phyloP scores from a whole-genome alignment of 192 early-diverging fungal species.

The Thamnidium elegans region DNA sequence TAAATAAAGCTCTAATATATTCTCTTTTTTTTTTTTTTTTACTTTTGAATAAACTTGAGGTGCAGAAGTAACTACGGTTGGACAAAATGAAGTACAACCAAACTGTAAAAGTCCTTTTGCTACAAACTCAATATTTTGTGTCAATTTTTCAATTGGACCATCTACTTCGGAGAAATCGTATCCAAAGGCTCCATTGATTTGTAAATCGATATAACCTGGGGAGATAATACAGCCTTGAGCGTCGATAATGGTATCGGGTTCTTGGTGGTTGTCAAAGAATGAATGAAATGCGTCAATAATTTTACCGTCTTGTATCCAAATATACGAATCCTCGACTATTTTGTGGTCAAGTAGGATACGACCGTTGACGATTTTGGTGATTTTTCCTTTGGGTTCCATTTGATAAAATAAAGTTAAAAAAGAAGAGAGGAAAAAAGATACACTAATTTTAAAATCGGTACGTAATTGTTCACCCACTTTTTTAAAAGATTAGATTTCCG shows the following conservation, averaged over 20 bases:
- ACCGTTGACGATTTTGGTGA: conserved; percentile 77
- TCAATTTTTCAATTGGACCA: conserved; percentile 49
- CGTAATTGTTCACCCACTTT: too few species aligned
- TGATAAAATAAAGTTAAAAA: too few species aligned
- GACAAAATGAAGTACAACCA: conserved; percentile 80
- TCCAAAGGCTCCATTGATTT: conserved; percentile 83
- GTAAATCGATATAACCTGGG: conserved; percentile 78
- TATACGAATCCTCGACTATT: conserved; percentile 64
- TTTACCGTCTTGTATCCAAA: conserved; percentile 76
- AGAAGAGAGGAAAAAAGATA: too few species aligned
- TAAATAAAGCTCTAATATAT: background rate
- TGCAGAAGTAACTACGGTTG: conserved; percentile 74
- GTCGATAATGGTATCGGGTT: conserved; percentile 68
- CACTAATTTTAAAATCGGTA: too few species aligned
- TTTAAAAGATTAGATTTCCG: too few species aligned
- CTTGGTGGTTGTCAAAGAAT: conserved; percentile 67
- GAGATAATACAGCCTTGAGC: conserved; percentile 67
- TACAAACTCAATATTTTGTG: conserved; percentile 61
- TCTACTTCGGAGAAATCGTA: conserved; percentile 71
- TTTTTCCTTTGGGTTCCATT: conserved; percentile 10
- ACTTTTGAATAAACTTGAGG: conserved; percentile 73
- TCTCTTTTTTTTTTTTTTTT: conserved; percentile 10
- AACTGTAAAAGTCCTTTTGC: conserved; percentile 73
- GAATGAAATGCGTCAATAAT: conserved; percentile 71
- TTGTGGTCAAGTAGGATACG: conserved; percentile 69